Conservation (phyloP, 805 yeast species). For the Metschnikowia anglica region DNA sequence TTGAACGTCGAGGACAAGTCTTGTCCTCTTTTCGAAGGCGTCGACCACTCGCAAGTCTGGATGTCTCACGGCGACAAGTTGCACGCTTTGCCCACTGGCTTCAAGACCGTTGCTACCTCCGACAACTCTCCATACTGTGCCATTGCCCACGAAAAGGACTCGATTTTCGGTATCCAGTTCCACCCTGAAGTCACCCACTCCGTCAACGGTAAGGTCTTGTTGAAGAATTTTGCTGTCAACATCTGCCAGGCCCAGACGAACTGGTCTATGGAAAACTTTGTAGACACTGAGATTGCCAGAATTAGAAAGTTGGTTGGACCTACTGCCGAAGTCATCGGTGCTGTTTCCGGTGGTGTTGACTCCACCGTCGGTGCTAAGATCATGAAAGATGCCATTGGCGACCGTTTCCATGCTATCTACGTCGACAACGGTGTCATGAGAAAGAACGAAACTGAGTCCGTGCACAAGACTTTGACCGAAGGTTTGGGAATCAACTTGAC, state of each 20-base stretch:
- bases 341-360: conserved; percentile 99
- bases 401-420: conserved; percentile 95
- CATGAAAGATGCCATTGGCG: conserved; percentile 98
- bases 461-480: conserved; percentile 83
- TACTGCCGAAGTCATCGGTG: conserved; percentile 98
- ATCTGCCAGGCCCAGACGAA: conserved; percentile 84
- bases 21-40: conserved; percentile 78
- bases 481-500: conserved; percentile 94
- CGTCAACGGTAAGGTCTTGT: conserved; percentile 78
- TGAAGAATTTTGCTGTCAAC: conserved; percentile 89
- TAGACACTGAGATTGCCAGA: conserved; percentile 93
- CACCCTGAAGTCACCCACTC: conserved; percentile 99
- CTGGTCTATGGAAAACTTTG: conserved; percentile 98
- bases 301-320: conserved; percentile 92
- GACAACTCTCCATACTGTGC: conserved; percentile 96
- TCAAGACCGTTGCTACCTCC: conserved; percentile 84
- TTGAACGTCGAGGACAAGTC: conserved; percentile 66
- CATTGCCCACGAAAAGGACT: conserved; percentile 69
- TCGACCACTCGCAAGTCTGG: conserved; percentile 96
- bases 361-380: conserved; percentile 98
- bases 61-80: conserved; percentile 99
- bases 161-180: conserved; percentile 93
- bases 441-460: conserved; percentile 85
- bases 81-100: conserved; percentile 84
- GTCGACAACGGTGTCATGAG: conserved; percentile 99